Conservation (phyloP, 768 basidiomycete genomes). For the Russula dissimulans region DNA sequence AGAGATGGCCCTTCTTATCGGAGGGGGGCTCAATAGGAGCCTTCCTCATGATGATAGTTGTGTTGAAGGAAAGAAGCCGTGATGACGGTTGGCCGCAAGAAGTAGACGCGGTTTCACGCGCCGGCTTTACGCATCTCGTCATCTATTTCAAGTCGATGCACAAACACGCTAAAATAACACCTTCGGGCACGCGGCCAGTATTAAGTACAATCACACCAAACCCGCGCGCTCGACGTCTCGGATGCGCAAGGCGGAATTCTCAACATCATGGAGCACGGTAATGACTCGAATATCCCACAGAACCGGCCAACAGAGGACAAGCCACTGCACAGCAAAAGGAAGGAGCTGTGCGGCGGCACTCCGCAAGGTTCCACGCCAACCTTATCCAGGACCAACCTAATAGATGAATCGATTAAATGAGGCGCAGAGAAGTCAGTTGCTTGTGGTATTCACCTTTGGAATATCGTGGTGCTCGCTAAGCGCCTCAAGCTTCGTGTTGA, state of each 20-base stretch:
- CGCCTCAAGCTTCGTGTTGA: constrained; percentile 77
- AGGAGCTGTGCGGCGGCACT: background rate
- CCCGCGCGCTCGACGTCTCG: background rate
- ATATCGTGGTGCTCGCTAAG: constrained; percentile 93
- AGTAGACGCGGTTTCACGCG: constrained; percentile 22
- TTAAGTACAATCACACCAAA: background rate
- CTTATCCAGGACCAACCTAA: constrained; percentile 84
- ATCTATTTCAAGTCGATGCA: constrained; percentile 26
- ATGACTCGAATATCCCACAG: background rate
- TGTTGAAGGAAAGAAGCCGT: constrained; percentile 15
- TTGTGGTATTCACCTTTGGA: constrained; percentile 54
- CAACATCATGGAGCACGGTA: background rate
- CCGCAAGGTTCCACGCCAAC: constrained; percentile 21
- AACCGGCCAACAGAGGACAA: background rate
- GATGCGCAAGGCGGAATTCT: background rate
- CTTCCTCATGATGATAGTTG: constrained; percentile 29
- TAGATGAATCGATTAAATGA: constrained; percentile 5
- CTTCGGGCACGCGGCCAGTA: constrained; percentile 8
- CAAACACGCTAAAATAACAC: constrained; percentile 28
- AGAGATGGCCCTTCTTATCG: constrained; percentile 44
- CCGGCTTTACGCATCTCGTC: constrained; percentile 23
- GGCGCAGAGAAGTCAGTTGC: background rate
- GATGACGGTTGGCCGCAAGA: constrained; percentile 19
- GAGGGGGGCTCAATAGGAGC: constrained; percentile 22
- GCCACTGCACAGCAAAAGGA: background rate